Evolutionary conservation across 2,329 filamentous ascomycete species (phyloP).

Genomic region (Exophiala sideris): DNA sequence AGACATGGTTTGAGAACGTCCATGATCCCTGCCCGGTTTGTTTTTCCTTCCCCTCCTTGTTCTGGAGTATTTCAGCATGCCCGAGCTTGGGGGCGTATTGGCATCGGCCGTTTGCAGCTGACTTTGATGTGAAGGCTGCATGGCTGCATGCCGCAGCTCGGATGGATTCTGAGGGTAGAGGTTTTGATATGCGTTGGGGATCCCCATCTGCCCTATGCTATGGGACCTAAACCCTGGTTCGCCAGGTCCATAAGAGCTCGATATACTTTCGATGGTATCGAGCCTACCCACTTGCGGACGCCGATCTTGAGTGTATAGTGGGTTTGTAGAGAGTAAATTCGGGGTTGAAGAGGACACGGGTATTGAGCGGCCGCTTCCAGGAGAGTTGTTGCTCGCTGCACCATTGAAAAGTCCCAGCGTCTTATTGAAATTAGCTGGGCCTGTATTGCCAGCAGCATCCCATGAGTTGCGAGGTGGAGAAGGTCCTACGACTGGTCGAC

Average conservation of each 20-base stretch:
- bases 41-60: slow-evolving; percentile 13
- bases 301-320: slow-evolving; percentile 2
- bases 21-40: slow-evolving; percentile 10
- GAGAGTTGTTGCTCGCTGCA: slow-evolving; percentile 20
- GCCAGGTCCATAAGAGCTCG: slow-evolving; percentile 13
- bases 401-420: slow-evolving; percentile 21
- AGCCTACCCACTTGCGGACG: slow-evolving; percentile 22
- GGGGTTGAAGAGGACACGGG: slow-evolving; percentile 24
- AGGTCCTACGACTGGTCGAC: slow-evolving; percentile 7
- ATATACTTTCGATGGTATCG: slow-evolving; percentile 26
- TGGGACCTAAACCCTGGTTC: slow-evolving; percentile 15
- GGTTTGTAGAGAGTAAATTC: slow-evolving; percentile 17
- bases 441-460: slow-evolving; percentile 22
- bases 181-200: neutral
- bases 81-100: neutral
- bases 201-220: slow-evolving; percentile 1
- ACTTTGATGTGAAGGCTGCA: too few species aligned
- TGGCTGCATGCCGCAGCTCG: too few species aligned
- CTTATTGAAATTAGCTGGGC: slow-evolving; percentile 22
- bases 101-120: neutral
- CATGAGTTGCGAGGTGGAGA: slow-evolving; percentile 22
- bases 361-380: slow-evolving; percentile 20
- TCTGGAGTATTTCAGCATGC: neutral
- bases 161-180: too few species aligned
- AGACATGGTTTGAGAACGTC: slow-evolving; percentile 12